A percentile compares a stretch with the other conserved stretches of the same genome.
Evolutionary conservation across 345 rosid genomes (phyloP).

Genomic region (Anastatica hierochuntica): DNA sequence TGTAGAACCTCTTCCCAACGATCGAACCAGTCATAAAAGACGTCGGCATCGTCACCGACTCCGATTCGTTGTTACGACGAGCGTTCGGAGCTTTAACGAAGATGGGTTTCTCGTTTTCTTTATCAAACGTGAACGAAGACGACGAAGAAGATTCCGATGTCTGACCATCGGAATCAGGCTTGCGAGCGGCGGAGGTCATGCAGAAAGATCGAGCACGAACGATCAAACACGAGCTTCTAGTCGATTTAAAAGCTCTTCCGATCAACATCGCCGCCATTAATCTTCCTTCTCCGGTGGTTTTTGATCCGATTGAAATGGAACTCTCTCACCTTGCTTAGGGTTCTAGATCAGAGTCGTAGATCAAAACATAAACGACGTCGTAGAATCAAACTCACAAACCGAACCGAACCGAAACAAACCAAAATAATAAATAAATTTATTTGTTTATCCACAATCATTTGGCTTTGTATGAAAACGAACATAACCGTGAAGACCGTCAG

Average conservation of each 20-base stretch:
- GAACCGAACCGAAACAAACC: too few relatives aligned
- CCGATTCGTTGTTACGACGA: constrained; percentile 16
- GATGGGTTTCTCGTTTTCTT: constrained; percentile 30
- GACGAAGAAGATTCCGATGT: constrained; percentile 36
- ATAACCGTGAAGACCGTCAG: neutral
- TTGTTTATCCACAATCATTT: too few relatives aligned
- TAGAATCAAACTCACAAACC: too few relatives aligned
- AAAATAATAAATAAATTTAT: too few relatives aligned
- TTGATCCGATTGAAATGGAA: neutral
- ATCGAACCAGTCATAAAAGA: constrained; percentile 93
- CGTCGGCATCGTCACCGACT: constrained; percentile 78
- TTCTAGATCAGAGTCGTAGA: neutral
- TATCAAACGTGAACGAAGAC: constrained; percentile 40
- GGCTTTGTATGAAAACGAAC: too few relatives aligned
- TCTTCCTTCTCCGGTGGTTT: constrained; percentile 6
- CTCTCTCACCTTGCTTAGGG: constrained; percentile 11
- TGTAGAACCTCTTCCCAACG: constrained; percentile 75
- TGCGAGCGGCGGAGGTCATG: constrained; percentile 31
- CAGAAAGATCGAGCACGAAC: constrained; percentile 30
- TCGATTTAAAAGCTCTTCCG: constrained; percentile 33
- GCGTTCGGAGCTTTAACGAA: constrained; percentile 35
- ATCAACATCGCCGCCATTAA: constrained; percentile 29
- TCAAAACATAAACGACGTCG: too few relatives aligned
- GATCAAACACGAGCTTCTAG: constrained; percentile 16
- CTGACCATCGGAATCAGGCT: constrained; percentile 30